Base-by-base conservation (phyloP, 2,329 filamentous ascomycete genomes). In the Cercospora sp. region DNA sequence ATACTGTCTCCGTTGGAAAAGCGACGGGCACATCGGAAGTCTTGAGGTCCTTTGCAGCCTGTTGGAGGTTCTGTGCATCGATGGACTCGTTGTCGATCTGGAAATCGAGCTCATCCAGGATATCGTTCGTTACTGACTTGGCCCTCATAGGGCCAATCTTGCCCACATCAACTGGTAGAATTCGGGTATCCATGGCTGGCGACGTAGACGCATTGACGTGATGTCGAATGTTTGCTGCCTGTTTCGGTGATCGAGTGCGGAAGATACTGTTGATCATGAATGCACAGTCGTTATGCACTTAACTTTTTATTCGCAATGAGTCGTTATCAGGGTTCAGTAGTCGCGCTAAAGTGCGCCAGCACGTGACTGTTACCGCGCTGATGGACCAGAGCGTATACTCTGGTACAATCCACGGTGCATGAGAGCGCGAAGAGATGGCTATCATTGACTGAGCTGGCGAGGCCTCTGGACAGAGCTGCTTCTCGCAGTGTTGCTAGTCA, bases 1-100 rank as follows among this genome's bases (percentile, higher is more conserved):
- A 99, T 0, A 99, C 95, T 0, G 95, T 99, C 81, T 99, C 95
- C 0, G 95, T 99, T 0, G 95, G 95, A 78, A 99, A 99, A 1
- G 92, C 95, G 59, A 99, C 93, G 4, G 95, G 95, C 3, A 86
- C 86, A 76, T 92, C 86, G 62, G 86, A 89, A 18, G 84, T 84
- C 62, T 84, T 86, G 40, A 97, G 83, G 71, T 89, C 85, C 12
- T 84, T 77, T 2, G 91, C 92, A 1, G 92, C 92, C 65, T 88
- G 82, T 67, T 83, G 80, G 42, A 97, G 84, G 66, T 84, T 80
- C 40, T 82, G 79, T 3, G 82, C 81, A 72, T 87, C 85, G 2
- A 77, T 69, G 3, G 81, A 84, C 1, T 69, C 55, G 3, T 69
- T n/a, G 55, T 75, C 71, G 9, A 77, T 67, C 26, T 75, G 65